Evolutionary conservation across 768 basidiomycete species (phyloP).

Genomic region (Russula sp.): DNA sequence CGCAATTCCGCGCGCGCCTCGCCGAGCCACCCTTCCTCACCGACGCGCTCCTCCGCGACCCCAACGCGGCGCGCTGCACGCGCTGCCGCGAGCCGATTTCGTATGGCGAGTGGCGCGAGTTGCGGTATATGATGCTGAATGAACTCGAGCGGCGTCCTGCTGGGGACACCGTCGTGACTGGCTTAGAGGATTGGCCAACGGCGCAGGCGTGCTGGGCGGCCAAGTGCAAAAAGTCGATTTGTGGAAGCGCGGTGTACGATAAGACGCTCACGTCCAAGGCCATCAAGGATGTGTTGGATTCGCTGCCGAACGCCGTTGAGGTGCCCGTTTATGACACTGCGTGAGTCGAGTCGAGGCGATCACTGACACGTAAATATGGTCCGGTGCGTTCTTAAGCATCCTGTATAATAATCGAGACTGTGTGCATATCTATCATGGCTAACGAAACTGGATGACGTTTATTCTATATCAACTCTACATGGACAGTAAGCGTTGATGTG

Average conservation of each 20-base stretch:
- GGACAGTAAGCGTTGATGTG: too few species aligned
- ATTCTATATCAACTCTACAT: neutral
- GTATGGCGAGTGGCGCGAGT: constrained; percentile 57
- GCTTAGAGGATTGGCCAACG: constrained; percentile 48
- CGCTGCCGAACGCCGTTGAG: constrained; percentile 36
- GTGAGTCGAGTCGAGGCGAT: neutral
- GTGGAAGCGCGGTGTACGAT: constrained; percentile 48
- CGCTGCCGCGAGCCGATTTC: constrained; percentile 43
- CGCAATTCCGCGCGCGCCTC: constrained; percentile 42
- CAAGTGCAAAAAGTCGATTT: constrained; percentile 39
- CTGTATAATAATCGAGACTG: neutral
- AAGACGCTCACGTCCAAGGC: constrained; percentile 46
- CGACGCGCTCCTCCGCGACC: constrained; percentile 32
- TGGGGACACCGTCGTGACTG: constrained; percentile 51
- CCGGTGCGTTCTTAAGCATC: neutral
- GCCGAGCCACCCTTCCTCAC: constrained; percentile 47
- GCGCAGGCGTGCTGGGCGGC: constrained; percentile 57
- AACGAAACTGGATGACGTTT: neutral
- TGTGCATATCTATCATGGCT: neutral
- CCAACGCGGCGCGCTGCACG: constrained; percentile 45
- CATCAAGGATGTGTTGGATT: constrained; percentile 47
- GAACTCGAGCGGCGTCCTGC: constrained; percentile 55
- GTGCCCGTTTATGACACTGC: constrained; percentile 7
- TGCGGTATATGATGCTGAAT: constrained; percentile 47
- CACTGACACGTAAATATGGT: too few species aligned